These are phyloP conservation scores for Fusarium sp. DNA, from an alignment of 2,329 filamentous ascomycete genomes.

Conservation along the genomic window DNA sequence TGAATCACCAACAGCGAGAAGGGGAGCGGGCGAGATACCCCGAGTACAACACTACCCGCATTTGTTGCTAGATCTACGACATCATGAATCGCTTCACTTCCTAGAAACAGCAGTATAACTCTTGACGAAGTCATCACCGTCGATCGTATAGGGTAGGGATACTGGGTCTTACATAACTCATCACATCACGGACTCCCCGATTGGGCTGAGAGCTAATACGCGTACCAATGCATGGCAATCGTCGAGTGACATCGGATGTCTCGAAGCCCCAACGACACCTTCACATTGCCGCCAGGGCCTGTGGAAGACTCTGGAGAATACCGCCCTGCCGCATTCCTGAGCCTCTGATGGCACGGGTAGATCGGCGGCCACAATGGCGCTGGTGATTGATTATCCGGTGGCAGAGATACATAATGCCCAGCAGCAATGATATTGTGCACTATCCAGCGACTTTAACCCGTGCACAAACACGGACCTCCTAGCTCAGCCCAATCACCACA, in stretches of 20 bases:
- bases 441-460: not conserved
- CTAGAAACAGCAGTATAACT: not conserved
- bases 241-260: not conserved
- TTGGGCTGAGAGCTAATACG: not conserved
- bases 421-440: not conserved
- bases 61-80: no score
- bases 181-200: not conserved
- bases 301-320: slow-evolving; percentile 3
- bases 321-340: slow-evolving; percentile 8
- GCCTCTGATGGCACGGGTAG: slow-evolving; percentile 26
- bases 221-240: not conserved
- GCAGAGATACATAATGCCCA: no score
- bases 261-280: not conserved
- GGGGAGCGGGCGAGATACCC: no score
- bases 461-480: not conserved
- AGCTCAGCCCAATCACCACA: slow-evolving; percentile 23
- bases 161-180: not conserved
- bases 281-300: no score
- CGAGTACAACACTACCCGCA: no score
- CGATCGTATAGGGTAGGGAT: slow-evolving; percentile 1
- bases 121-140: not conserved
- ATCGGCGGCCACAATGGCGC: slow-evolving; percentile 21
- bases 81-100: no score
- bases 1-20: no score
- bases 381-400: no score